phyloP scores from a whole-genome alignment of 192 early-diverging fungal species.

The Rhizophagus prolifer region DNA sequence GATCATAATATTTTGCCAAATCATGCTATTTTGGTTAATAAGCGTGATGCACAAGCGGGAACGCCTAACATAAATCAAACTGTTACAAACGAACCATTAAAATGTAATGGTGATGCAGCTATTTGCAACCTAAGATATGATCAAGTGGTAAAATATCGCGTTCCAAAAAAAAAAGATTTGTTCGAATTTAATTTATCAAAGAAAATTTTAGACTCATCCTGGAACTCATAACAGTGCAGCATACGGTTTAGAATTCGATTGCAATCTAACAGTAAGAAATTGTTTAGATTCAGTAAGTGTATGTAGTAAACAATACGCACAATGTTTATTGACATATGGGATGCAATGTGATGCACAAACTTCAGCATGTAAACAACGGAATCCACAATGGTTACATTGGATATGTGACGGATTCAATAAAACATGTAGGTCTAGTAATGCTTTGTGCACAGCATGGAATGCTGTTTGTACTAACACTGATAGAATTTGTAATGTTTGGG shows the following conservation, averaged over 20 bases:
- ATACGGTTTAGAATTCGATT: slow-evolving; percentile 41
- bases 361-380: slow-evolving; percentile 26
- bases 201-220: slow-evolving; percentile 37
- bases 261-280: slow-evolving; percentile 23
- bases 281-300: slow-evolving; percentile 36
- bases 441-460: slow-evolving; percentile 39
- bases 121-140: slow-evolving; percentile 44
- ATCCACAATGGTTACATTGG: slow-evolving; percentile 39
- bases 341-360: slow-evolving; percentile 35
- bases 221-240: slow-evolving; percentile 44
- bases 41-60: neutral
- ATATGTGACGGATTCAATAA: slow-evolving; percentile 35
- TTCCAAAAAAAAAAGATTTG: neutral
- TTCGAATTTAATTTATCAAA: neutral
- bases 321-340: slow-evolving; percentile 33
- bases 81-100: slow-evolving; percentile 3
- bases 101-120: slow-evolving; percentile 39
- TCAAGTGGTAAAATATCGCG: slow-evolving; percentile 39
- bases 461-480: slow-evolving; percentile 34
- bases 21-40: neutral
- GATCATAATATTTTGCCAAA: neutral
- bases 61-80: neutral
- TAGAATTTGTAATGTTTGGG: slow-evolving; percentile 36
- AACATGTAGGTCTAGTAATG: slow-evolving; percentile 35
- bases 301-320: slow-evolving; percentile 32